These are phyloP conservation scores for Pseudopithomyces chartarum DNA, from an alignment of 2,329 filamentous ascomycete genomes.

Conservation along the genomic window DNA sequence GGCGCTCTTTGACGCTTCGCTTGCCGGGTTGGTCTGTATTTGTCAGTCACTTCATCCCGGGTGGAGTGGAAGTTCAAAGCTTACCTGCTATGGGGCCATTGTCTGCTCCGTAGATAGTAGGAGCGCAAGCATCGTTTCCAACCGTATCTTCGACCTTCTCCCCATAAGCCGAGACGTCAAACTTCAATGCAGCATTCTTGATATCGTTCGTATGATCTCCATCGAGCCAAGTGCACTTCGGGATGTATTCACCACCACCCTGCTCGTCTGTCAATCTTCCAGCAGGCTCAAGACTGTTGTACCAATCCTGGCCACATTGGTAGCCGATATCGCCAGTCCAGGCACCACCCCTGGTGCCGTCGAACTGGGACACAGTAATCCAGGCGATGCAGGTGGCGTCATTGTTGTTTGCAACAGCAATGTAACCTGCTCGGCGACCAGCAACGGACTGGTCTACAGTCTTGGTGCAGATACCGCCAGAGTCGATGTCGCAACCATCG, in stretches of 20 bases:
- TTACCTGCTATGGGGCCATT: background rate
- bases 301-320: slow-evolving; percentile 13
- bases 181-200: slow-evolving; percentile 9
- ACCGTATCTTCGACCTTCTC: slow-evolving; percentile 9
- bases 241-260: slow-evolving; percentile 3
- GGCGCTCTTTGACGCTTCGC: background rate
- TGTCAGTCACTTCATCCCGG: background rate
- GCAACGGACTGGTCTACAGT: too few species aligned
- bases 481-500: too few species aligned
- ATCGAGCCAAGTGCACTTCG: slow-evolving; percentile 19
- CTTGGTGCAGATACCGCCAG: too few species aligned
- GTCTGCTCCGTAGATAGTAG: slow-evolving; percentile 9
- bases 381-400: slow-evolving; percentile 11
- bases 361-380: slow-evolving; percentile 11
- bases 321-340: slow-evolving; percentile 18
- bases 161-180: slow-evolving; percentile 13
- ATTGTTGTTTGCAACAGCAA: background rate
- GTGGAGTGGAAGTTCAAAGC: background rate
- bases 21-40: background rate
- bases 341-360: slow-evolving; percentile 9
- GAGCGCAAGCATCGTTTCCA: slow-evolving; percentile 2
- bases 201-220: slow-evolving; percentile 14
- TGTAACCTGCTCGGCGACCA: background rate
- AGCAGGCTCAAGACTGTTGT: slow-evolving; percentile 7
- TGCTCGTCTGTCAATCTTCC: slow-evolving; percentile 3